Conservation (phyloP, 805 yeast species). For the Saccharomyces cerevisiae region DNA sequence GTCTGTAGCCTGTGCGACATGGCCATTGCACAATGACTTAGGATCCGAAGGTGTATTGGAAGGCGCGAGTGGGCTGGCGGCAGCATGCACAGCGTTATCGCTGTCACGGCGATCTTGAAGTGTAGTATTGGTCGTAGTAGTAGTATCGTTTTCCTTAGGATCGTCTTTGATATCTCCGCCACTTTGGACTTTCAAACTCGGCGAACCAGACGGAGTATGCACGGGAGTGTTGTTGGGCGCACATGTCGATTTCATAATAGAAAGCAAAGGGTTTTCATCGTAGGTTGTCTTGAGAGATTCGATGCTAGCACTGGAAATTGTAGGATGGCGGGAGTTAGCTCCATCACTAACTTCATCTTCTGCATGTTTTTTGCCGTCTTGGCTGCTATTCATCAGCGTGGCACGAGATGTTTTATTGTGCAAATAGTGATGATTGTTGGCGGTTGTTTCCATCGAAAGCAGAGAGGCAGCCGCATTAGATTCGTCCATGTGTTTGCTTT, state of each 20-base stretch:
- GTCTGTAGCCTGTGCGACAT: not conserved
- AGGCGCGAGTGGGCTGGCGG: not conserved
- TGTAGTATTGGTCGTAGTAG: not conserved
- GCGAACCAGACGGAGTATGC: constrained; percentile 13
- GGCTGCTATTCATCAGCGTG: not conserved
- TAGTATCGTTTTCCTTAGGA: not conserved
- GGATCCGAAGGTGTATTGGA: not conserved
- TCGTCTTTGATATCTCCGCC: constrained; percentile 1
- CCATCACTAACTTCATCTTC: not conserved
- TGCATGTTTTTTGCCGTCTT: not conserved
- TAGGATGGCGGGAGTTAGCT: not conserved
- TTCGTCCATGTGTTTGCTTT: not conserved
- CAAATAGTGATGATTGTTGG: not conserved
- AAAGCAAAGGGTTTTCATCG: constrained; percentile 14
- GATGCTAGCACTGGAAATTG: constrained; percentile 7
- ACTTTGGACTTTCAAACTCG: constrained; percentile 1
- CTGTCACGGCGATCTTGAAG: not conserved
- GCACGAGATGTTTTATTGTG: not conserved
- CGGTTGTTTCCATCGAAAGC: not conserved
- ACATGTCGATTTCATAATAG: constrained; percentile 15
- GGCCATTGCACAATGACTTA: not conserved
- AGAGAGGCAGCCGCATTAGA: not conserved
- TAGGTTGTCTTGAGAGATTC: constrained; percentile 11
- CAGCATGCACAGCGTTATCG: not conserved
- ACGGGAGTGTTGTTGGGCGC: constrained; percentile 28